These are phyloP conservation scores for Cyclotella choctawhatcheeana DNA, from an alignment of 108 stramenopile species.

Conservation along the genomic window DNA sequence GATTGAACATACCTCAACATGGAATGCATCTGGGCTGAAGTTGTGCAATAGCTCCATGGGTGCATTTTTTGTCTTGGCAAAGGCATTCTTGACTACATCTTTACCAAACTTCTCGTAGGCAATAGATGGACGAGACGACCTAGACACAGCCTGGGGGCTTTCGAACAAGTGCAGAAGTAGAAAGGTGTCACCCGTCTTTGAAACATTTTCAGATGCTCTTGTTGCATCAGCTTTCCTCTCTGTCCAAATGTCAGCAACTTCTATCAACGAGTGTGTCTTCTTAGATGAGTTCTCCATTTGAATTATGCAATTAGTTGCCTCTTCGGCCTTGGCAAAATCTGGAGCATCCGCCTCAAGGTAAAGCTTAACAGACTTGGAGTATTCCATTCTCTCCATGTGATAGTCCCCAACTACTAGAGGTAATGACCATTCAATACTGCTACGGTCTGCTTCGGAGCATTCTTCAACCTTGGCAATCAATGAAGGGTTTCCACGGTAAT, in stretches of 20 bases:
- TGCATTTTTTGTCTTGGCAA: neutral
- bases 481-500: neutral
- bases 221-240: neutral
- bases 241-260: conserved; percentile 3
- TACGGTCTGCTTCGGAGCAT: neutral
- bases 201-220: too few relatives aligned
- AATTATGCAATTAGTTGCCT: conserved; percentile 13
- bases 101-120: conserved; percentile 6
- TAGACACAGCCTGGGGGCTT: neutral
- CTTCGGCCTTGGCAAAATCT: conserved; percentile 11
- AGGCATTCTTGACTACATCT: conserved; percentile 13
- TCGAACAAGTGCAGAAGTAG: conserved; percentile 13
- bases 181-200: conserved; percentile 1
- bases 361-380: neutral
- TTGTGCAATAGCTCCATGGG: conserved; percentile 1
- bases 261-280: neutral
- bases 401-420: conserved; percentile 17
- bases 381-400: neutral
- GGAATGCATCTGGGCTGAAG: conserved; percentile 16
- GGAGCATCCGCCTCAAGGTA: neutral
- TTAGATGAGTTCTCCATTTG: neutral
- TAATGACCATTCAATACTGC: neutral
- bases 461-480: neutral
- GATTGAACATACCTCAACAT: too few relatives aligned
- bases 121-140: neutral